Base-by-base conservation (phyloP, 768 basidiomycete genomes). In the Boletales sp. region DNA sequence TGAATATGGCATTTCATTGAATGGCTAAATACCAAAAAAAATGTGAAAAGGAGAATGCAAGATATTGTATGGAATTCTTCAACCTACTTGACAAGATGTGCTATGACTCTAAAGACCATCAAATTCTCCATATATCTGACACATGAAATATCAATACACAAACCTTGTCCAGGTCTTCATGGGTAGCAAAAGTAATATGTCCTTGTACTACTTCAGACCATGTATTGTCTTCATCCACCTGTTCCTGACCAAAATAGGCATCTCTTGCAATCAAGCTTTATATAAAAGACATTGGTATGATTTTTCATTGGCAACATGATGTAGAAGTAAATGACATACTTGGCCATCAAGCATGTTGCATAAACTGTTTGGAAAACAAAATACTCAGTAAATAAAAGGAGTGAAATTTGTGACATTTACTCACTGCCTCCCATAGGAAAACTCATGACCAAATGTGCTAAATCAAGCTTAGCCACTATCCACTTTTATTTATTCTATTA, bases 291-390 rank as follows among this genome's bases (percentile, higher is more conserved):
- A 11, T 64, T 40, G 55, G 35, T 19, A 6, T 14, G 5, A 21
- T 21, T 4, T 21, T 5, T 21, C 8, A 33, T 18, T 19, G 0
- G 25, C 19, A 19, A 17, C 36, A 5, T 14, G 21, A 21, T 21
- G 21, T 21, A 21, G 21, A 21, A 33, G 5, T 2, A 33, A 25
- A 14, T 2, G 6, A 49, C 65, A 45, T 12, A 67, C 65, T 67
- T 66, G 17, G 65, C 48, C 56, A 66, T 66, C 2, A 66, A 47
- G 32, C 67, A 66, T 38, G 19, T 18, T 28, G 62, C 59, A 55
- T 66, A 66, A 33, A 67, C 65, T 66, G 8, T 41, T 32, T 10
- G 38, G 12, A 3, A 7, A 21, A 49, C 14, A 5, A 40, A 14
- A 31, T n/a, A 9, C 0, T 46, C 25, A 19, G 19, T 37, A 4